Conservation (phyloP, 192 early-diverging fungal genomes). For the Phycomyces blakesleeanus region DNA sequence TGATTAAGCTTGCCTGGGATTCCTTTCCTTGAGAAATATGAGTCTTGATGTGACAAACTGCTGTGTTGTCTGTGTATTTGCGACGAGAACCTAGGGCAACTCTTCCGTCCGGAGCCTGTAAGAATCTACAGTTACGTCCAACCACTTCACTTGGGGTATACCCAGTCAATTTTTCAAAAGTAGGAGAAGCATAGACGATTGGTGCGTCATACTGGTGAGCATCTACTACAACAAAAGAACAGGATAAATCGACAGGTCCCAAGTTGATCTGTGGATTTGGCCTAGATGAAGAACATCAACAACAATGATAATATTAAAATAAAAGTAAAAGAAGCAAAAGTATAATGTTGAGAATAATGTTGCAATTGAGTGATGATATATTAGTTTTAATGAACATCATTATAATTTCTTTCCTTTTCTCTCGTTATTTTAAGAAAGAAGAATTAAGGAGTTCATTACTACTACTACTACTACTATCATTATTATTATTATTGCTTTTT, state of each 20-base stretch:
- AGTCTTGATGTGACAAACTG: slow-evolving; percentile 52
- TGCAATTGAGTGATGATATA: no score
- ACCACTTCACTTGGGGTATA: slow-evolving; percentile 42
- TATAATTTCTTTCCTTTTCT: no score
- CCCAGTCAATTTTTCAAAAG: slow-evolving; percentile 62
- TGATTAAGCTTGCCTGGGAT: slow-evolving; percentile 62
- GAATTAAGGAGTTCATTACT: not conserved
- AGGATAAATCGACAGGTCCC: slow-evolving; percentile 31
- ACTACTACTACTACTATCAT: no score
- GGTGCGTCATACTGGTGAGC: slow-evolving; percentile 58
- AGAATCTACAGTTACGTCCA: slow-evolving; percentile 48
- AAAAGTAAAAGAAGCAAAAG: not conserved
- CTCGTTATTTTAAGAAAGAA: no score
- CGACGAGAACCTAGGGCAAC: slow-evolving; percentile 48
- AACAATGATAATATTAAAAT: not conserved
- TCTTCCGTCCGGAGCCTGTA: slow-evolving; percentile 49
- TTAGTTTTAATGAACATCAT: no score
- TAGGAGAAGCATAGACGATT: slow-evolving; percentile 60
- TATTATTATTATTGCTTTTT: no score
- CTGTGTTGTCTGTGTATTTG: slow-evolving; percentile 52
- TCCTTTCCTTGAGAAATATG: slow-evolving; percentile 49
- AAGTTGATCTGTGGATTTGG: slow-evolving; percentile 33
- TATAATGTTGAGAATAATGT: no score
- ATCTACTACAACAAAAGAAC: slow-evolving; percentile 41
- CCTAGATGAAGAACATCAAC: not conserved